Base-by-base conservation (phyloP, 352 stramenopile genomes). In the Aphanomyces cochlioides region DNA sequence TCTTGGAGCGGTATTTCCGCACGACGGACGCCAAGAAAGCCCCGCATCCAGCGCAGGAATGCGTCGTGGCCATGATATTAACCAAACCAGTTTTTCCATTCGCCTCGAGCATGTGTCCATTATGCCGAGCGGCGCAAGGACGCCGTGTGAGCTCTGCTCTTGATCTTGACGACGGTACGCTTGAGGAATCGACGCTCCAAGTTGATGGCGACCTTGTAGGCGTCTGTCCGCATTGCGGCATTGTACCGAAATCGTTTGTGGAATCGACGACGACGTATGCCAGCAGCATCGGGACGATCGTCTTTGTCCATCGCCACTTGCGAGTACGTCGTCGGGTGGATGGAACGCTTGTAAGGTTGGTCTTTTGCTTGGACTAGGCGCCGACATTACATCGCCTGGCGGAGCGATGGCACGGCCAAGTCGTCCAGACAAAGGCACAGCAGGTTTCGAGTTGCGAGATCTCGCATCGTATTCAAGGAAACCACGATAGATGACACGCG, bases 201-300 rank as follows among this genome's bases (percentile, higher is more conserved):
- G 73, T 5, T 73, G 84, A 8, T 47, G 4, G 8, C 37, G 2
- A 5, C 6, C 5, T 28, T 39, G 47, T 53, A 69, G 50, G 47
- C 4, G 80, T 78, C 40, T 91, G 84, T 73, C 84, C 82, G 5
- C 82, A 91, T 67, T 91, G 84, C 57, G 77, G 79, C 6, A 76
- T 83, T 63, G 56, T 85, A 56, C 77, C 40, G 13, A 67, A 67
- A 34, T 15, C 41, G 47, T 41, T 78, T 8, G 47, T 47, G 2
- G 67, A 72, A 50, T 53, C 69, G 17, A 28, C 28, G 28, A 28
- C 28, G 28, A 28, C 28, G 28, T 28, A 28, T 28, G 28, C 28
- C 28, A 28, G 28, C 28, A 28, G 28, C 28, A 28, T 28, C 2
- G 28, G 28, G 28, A 2, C 28, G 28, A 28, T 28, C 7, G 68